phyloP scores from a whole-genome alignment of 306 rosid genomes.

The Casuarina equisetifolia region DNA sequence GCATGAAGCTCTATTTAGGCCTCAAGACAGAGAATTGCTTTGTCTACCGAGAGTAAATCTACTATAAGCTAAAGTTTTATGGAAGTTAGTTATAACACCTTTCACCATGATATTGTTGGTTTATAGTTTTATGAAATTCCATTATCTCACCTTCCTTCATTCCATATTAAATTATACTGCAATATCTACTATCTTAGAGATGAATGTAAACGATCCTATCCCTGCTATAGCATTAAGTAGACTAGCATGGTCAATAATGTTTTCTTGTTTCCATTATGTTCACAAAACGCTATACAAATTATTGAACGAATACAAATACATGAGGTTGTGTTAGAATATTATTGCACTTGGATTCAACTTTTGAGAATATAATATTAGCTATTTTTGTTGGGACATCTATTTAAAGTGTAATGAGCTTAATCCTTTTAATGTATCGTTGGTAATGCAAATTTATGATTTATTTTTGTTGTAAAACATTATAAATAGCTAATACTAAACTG shows the following conservation, averaged over 20 bases:
- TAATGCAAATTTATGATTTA: too few relatives aligned
- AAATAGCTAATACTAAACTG: too few relatives aligned
- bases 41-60: constrained; percentile 8
- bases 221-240: neutral
- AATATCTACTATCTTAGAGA: neutral
- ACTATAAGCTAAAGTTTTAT: neutral
- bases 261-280: neutral
- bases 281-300: neutral
- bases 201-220: neutral
- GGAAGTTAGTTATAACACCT: neutral
- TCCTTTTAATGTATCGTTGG: too few relatives aligned
- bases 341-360: too few relatives aligned
- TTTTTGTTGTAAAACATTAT: too few relatives aligned
- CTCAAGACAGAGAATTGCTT: constrained; percentile 60
- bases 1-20: constrained; percentile 46
- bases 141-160: neutral
- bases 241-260: neutral
- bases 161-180: neutral
- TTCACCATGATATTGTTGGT: neutral
- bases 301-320: neutral
- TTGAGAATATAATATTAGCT: too few relatives aligned
- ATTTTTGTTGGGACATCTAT: too few relatives aligned
- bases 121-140: neutral
- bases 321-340: too few relatives aligned
- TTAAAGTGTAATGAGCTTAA: too few relatives aligned